A percentile compares a stretch with the other conserved stretches of the same genome.
Conservation (phyloP, 2,329 filamentous ascomycete genomes). For the Lachnellula occidentalis region DNA sequence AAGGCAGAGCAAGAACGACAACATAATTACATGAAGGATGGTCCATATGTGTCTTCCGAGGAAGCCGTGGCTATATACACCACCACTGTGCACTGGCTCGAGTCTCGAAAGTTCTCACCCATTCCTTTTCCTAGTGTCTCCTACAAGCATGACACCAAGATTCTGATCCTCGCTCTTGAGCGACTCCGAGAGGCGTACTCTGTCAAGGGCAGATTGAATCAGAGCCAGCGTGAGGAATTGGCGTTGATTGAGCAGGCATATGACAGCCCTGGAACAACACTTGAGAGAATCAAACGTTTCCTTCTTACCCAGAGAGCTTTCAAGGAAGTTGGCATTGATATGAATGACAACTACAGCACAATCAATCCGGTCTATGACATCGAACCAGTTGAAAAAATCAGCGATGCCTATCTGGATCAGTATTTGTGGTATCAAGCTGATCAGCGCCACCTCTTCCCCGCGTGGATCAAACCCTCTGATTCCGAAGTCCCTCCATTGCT, state of each 20-base stretch:
- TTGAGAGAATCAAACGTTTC: conserved; percentile 96
- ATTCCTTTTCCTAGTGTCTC: conserved; percentile 98
- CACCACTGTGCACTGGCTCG: conserved; percentile 96
- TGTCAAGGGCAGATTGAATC: conserved; percentile 92
- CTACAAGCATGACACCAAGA: conserved; percentile 99
- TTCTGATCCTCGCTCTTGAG: conserved; percentile 90
- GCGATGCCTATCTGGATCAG: conserved; percentile 95
- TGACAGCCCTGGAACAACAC: conserved; percentile 90
- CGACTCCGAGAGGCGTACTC: conserved; percentile 92
- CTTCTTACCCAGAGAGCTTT: conserved; percentile 94
- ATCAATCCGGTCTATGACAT: conserved; percentile 99
- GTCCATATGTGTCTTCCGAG: conserved; percentile 95
- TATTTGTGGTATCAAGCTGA: conserved; percentile 99
- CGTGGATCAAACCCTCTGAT: conserved; percentile 98
- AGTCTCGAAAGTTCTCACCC: conserved; percentile 95
- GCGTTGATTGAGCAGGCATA: conserved; percentile 98
- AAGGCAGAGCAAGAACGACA: conserved; percentile 98
- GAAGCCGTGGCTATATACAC: conserved; percentile 99
- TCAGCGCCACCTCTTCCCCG: conserved; percentile 91
- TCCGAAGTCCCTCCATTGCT: conserved; percentile 93
- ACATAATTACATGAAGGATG: conserved; percentile 99
- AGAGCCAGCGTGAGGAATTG: conserved; percentile 94
- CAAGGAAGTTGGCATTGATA: conserved; percentile 98
- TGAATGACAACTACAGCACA: conserved; percentile 99
- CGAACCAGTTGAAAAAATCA: conserved; percentile 99